phyloP scores from a whole-genome alignment of 345 rosid genomes.

The Dipteronia sinensis region DNA sequence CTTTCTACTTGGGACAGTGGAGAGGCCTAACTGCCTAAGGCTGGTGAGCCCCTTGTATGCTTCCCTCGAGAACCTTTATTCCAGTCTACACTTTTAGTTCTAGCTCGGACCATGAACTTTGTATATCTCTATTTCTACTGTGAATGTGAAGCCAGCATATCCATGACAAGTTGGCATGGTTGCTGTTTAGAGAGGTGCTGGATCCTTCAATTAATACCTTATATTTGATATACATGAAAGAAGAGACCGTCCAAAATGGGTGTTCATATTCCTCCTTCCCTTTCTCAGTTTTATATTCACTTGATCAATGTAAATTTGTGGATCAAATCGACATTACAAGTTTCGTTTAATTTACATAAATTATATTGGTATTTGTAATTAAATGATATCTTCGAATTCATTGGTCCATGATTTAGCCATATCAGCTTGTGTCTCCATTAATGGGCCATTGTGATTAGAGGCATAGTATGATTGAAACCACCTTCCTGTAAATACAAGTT shows the following conservation, averaged over 20 bases:
- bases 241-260: not conserved
- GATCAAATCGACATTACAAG: not conserved
- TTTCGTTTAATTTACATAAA: not conserved
- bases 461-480: not conserved
- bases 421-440: too few relatives aligned
- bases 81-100: constrained; percentile 37
- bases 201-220: not conserved
- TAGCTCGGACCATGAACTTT: not conserved
- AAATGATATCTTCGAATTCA: not conserved
- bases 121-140: too few relatives aligned
- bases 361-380: not conserved
- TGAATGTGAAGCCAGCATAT: too few relatives aligned
- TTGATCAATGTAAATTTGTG: not conserved
- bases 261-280: not conserved
- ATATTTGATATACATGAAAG: not conserved
- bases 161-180: not conserved
- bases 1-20: constrained; percentile 79
- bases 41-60: constrained; percentile 87
- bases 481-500: not conserved
- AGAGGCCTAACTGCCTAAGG: constrained; percentile 88
- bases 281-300: too few relatives aligned
- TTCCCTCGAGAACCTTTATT: constrained; percentile 68
- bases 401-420: not conserved
- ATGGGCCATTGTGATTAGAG: too few relatives aligned
- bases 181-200: not conserved